phyloP scores from a whole-genome alignment of 768 basidiomycete genomes.

The Leucocoprinus sp. region DNA sequence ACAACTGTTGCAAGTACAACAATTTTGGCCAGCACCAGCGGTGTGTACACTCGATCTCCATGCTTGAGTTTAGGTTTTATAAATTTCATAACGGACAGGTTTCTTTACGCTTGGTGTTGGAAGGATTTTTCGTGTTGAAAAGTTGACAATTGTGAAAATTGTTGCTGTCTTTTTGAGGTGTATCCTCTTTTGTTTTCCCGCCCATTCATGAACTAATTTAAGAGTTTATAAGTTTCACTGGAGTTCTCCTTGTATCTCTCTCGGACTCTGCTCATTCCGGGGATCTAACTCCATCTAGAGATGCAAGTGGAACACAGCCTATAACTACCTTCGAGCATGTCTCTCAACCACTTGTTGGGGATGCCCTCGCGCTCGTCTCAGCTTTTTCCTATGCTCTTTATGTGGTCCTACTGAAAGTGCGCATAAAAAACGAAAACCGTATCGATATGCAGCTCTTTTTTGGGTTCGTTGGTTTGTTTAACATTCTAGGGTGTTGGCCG shows the following conservation, averaged over 20 bases:
- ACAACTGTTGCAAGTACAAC: constrained; percentile 95
- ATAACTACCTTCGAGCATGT: constrained; percentile 32
- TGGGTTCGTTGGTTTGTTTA: constrained; percentile 88
- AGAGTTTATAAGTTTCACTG: constrained; percentile 35
- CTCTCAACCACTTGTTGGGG: constrained; percentile 37
- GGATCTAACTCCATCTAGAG: constrained; percentile 18
- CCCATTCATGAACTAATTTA: not conserved
- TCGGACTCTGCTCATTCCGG: constrained; percentile 52
- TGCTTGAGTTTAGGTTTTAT: not conserved
- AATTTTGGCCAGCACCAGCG: constrained; percentile 82
- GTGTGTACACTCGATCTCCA: constrained; percentile 32
- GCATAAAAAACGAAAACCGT: constrained; percentile 71
- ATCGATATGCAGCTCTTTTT: constrained; percentile 94
- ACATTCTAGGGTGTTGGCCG: constrained; percentile 69
- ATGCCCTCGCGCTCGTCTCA: constrained; percentile 76
- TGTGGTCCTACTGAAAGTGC: constrained; percentile 82
- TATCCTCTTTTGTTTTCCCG: constrained; percentile 7
- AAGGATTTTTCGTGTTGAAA: constrained; percentile 74
- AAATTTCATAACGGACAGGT: constrained; percentile 38
- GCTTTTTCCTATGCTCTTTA: constrained; percentile 87
- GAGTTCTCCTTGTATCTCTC: constrained; percentile 82
- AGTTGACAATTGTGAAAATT: constrained; percentile 62
- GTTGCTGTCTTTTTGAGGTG: constrained; percentile 76
- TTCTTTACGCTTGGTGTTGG: constrained; percentile 91
- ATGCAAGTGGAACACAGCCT: constrained; percentile 13